These are phyloP conservation scores for Ligustrum vulgare DNA, from an alignment of 257 asterid species.

Conservation along the genomic window DNA sequence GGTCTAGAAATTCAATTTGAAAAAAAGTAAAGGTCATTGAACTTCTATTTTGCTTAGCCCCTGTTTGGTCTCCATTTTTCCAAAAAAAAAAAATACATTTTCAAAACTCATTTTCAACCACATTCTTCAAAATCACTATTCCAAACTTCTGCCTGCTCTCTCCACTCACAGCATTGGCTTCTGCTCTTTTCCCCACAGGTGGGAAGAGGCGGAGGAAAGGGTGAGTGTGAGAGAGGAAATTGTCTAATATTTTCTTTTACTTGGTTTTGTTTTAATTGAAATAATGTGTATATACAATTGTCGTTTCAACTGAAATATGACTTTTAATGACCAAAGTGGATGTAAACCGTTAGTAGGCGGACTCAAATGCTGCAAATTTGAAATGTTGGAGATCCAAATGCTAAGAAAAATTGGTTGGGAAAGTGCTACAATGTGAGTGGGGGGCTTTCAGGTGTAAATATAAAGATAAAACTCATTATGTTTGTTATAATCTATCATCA, in stretches of 20 bases:
- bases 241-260: not conserved
- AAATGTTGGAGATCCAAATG: not conserved
- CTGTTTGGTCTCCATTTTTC: too few species aligned
- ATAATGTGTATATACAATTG: not conserved
- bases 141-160: conserved; percentile 3
- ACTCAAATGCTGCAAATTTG: not conserved
- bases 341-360: not conserved
- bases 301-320: not conserved
- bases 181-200: not conserved
- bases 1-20: not conserved
- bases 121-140: too few species aligned
- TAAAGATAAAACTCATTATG: not conserved
- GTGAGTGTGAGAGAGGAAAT: not conserved
- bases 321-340: not conserved
- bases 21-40: not conserved
- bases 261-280: not conserved
- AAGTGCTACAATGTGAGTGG: not conserved
- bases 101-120: too few species aligned
- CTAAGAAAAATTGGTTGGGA: not conserved
- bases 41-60: not conserved
- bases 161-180: not conserved
- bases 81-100: too few species aligned
- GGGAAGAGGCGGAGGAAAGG: not conserved
- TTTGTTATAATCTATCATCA: not conserved
- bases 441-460: not conserved